Evolutionary conservation across 805 yeast species (phyloP), one percentile per base, ranked within the genome.

Genomic region (Torulaspora delbrueckii): DNA sequence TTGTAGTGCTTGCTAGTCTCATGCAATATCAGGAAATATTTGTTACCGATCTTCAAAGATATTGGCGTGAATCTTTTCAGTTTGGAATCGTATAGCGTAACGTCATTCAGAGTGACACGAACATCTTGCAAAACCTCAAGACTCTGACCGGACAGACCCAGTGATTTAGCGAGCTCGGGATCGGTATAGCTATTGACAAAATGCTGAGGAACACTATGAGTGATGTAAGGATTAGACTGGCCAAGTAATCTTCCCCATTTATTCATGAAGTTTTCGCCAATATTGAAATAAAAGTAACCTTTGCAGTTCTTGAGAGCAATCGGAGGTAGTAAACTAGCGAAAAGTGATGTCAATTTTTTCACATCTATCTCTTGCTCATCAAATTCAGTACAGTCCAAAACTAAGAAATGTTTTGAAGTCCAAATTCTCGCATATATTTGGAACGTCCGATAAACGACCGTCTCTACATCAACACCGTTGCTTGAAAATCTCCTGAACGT

Each of bases 351-450:
- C 9, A 63, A 41, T 35, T 54, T 61, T 13, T 46, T 42, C 12
- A 57, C 54, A 26, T 54, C 63, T 23, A 54, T 46, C 12, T 49
- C 51, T 3, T 28, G 35, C 8, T 66, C 66, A 25, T 70, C 62
- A 57, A 74, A 80, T 9, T 80, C 82, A 0, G 95, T 84, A 53
- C 86, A 79, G 61, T 88, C 96, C 47, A 78, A 54, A 5, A 87
- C 76, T 40, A 81, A 48, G 48, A 79, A 77, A 59, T 75, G 86
- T 46, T 78, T 79, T 26, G 77, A 73, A 16, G 81, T 79, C 90
- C 95, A 84, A 22, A 86, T 73, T 58, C 82, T 84, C 42, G 83
- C 76, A 13, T 82, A 76, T 3, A 78, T 73, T 53, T 84, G 88
- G 43, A 85, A 74, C 6, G 81, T 54, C 48, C 82, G 74, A 63